Conservation (phyloP, 1,139 yeast species). For the Hemisphaericaspora subhashii region DNA sequence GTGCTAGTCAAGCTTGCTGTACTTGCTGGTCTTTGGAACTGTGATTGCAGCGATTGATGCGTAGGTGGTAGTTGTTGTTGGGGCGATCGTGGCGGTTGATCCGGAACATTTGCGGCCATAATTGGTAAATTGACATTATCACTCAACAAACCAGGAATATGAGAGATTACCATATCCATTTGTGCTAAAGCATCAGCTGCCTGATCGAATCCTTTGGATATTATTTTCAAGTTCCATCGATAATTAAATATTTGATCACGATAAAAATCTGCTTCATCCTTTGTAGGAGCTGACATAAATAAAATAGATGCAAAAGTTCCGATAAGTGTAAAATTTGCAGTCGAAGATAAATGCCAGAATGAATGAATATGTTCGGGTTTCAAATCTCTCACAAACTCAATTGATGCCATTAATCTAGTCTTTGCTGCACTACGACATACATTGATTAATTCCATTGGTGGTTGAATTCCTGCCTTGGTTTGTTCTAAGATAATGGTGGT, state of each 20-base stretch:
- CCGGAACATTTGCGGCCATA: conserved; percentile 36
- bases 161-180: conserved; percentile 63
- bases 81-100: conserved; percentile 12
- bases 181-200: conserved; percentile 67
- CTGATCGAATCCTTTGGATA: conserved; percentile 73
- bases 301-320: conserved; percentile 85
- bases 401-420: conserved; percentile 75
- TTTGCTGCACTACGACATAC: conserved; percentile 86
- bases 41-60: conserved; percentile 3
- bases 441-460: conserved; percentile 56
- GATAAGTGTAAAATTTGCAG: conserved; percentile 74
- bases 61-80: conserved; percentile 1
- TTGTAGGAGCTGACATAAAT: conserved; percentile 57
- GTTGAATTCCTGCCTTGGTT: conserved; percentile 36
- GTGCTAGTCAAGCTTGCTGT: conserved; percentile 1
- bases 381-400: conserved; percentile 74
- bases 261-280: conserved; percentile 64
- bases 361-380: conserved; percentile 81
- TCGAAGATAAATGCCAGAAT: conserved; percentile 84
- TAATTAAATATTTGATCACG: conserved; percentile 71
- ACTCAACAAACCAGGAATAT: conserved; percentile 64
- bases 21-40: conserved; percentile 8
- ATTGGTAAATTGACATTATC: conserved; percentile 45
- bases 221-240: conserved; percentile 69
- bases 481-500: conserved; percentile 56